phyloP scores from a whole-genome alignment of 345 rosid species.

The Bruguiera parviflora region DNA sequence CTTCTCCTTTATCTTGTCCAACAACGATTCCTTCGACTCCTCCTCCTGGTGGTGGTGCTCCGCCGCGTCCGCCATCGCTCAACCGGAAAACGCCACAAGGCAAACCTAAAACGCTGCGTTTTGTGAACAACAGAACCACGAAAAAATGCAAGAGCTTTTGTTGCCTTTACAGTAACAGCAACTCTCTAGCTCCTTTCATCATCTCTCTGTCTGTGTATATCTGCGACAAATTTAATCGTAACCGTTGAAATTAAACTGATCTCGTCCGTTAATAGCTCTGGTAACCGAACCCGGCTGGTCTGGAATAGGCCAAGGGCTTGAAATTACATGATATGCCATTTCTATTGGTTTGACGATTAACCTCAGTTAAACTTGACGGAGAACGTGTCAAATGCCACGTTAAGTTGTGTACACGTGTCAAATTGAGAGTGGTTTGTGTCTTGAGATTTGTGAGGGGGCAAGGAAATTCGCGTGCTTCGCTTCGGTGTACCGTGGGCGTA shows the following conservation, averaged over 20 bases:
- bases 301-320: background rate
- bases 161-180: no score
- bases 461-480: background rate
- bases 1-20: slow-evolving; percentile 50
- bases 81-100: no score
- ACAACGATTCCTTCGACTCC: slow-evolving; percentile 29
- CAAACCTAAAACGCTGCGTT: no score
- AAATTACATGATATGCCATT: slow-evolving; percentile 5
- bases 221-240: slow-evolving; percentile 3
- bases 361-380: slow-evolving; percentile 12
- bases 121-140: no score
- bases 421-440: background rate
- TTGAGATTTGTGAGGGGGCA: background rate
- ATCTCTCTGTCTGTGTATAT: no score
- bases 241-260: slow-evolving; percentile 18
- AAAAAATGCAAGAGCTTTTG: no score
- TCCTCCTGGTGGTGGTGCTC: slow-evolving; percentile 48
- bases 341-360: slow-evolving; percentile 5
- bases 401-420: slow-evolving; percentile 6
- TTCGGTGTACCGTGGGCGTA: background rate
- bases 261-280: slow-evolving; percentile 21
- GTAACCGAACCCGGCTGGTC: slow-evolving; percentile 9
- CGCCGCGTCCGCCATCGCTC: slow-evolving; percentile 1
- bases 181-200: no score
- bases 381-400: slow-evolving; percentile 5